Base-by-base conservation (phyloP, 2,329 filamentous ascomycete genomes). In the Bipolaris bicolor region DNA sequence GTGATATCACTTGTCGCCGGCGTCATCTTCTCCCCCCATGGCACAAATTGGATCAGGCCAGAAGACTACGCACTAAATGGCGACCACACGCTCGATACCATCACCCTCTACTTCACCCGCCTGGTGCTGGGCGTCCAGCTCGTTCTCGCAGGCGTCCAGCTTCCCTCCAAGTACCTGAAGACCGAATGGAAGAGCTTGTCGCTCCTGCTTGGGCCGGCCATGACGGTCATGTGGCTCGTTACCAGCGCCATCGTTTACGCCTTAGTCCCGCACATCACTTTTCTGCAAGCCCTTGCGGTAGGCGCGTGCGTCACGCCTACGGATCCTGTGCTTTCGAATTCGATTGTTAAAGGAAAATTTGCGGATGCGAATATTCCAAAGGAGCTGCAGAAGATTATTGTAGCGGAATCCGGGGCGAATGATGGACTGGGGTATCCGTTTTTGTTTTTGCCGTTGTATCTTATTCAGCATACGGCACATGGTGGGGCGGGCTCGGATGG, bases 261-360 rank as follows among this genome's bases (percentile, higher is more conserved):
- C 0, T 77, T 97, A 60, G 86, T 93, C 1, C 90, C 91, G 0
- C 79, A 86, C 48, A 80, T 94, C 15, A 81, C 81, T 29, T 90
- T 95, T 62, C 81, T 97, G 1, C 89, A 95, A 64, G 90, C 93
- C 0, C 81, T 97, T 10, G 90, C 88, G 15, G 81, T 96, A 10
- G 92, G 88, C 1, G 90, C 92, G 0, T 96, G 92, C 69, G 87
- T 97, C n/a, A 95, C 93, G 2, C 93, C 92, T 0, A 97, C 93
- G 0, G 93, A 97, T 68, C 93, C 93, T 0, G 87, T 97, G 1
- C 77, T 97, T 36, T 94, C 90, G 15, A 94, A 95, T 62, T 90
- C 90, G 2, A 96, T 97, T 55, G 91, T 97, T 44, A 97, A 97
- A 79, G 92, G 92, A 31, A 93, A 91, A 67, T 97, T 96, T 71